Conservation (phyloP, 2,329 filamentous ascomycete genomes). For the Triangularia setosa region DNA sequence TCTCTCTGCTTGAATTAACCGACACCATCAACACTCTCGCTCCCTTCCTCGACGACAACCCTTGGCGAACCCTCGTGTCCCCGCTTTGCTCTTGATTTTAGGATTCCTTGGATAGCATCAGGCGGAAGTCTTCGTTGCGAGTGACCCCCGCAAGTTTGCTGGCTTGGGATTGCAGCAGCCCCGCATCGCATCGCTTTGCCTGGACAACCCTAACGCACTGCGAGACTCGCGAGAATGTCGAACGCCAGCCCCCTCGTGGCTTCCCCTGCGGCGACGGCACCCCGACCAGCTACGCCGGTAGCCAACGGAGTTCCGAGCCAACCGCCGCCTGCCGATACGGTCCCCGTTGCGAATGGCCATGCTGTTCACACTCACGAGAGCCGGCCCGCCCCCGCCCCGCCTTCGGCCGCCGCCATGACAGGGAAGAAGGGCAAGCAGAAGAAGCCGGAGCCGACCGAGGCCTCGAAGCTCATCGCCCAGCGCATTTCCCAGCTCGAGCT, state of each 20-base stretch:
- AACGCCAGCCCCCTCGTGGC: conserved; percentile 34
- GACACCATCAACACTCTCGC: neutral
- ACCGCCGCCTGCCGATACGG: conserved; percentile 28
- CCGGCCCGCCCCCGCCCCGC: conserved; percentile 41
- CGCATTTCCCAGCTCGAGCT: conserved; percentile 95
- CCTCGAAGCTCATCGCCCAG: conserved; percentile 84
- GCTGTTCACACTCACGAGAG: conserved; percentile 35
- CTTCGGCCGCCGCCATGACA: conserved; percentile 39
- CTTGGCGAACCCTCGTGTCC: neutral
- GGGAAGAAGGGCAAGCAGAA: conserved; percentile 81
- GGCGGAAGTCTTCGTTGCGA: neutral
- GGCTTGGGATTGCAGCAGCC: neutral
- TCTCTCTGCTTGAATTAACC: neutral
- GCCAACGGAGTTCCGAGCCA: conserved; percentile 29
- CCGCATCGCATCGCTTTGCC: neutral
- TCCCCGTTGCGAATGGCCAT: conserved; percentile 35
- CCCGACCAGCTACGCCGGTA: conserved; percentile 31
- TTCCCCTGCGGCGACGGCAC: conserved; percentile 31
- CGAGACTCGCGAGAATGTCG: conserved; percentile 31
- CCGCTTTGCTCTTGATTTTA: neutral
- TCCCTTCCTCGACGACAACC: neutral
- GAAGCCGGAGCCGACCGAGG: conserved; percentile 84
- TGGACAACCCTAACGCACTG: conserved; percentile 1
- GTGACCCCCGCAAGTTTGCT: neutral
- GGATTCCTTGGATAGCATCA: neutral